Evolutionary conservation across 768 basidiomycete species (phyloP).

Genomic region (Lactarius indigo): DNA sequence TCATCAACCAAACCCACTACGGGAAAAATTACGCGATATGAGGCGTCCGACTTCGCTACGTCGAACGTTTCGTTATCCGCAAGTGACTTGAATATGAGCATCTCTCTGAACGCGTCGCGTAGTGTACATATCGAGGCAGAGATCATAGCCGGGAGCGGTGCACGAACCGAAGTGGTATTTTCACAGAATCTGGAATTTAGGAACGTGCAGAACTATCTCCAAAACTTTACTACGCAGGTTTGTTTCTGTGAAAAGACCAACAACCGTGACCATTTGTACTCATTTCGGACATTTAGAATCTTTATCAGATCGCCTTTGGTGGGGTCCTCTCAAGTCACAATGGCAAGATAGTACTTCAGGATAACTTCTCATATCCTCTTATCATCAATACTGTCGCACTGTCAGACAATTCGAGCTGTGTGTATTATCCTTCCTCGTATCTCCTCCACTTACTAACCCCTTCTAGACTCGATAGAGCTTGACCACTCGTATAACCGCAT

Average conservation of each 20-base stretch:
- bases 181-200: slow-evolving; percentile 57
- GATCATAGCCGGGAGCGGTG: slow-evolving; percentile 60
- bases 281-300: slow-evolving; percentile 35
- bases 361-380: slow-evolving; percentile 50
- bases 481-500: slow-evolving; percentile 69
- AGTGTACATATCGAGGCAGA: slow-evolving; percentile 57
- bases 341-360: slow-evolving; percentile 40
- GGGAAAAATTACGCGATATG: slow-evolving; percentile 59
- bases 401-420: slow-evolving; percentile 35
- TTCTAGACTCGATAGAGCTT: slow-evolving; percentile 47
- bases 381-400: slow-evolving; percentile 32
- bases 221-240: slow-evolving; percentile 44
- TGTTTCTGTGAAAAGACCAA: background rate
- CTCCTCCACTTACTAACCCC: background rate
- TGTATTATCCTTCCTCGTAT: slow-evolving; percentile 5
- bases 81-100: slow-evolving; percentile 38
- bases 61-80: slow-evolving; percentile 45
- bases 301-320: slow-evolving; percentile 41
- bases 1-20: slow-evolving; percentile 60
- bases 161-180: slow-evolving; percentile 51
- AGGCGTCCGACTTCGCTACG: slow-evolving; percentile 55
- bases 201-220: slow-evolving; percentile 57
- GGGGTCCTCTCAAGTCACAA: slow-evolving; percentile 48
- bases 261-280: background rate
- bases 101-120: slow-evolving; percentile 46